A percentile compares a stretch with the other conserved stretches of the same genome.
Evolutionary conservation across 106 monocot species (phyloP).

Genomic region (Phalaenopsis equestris): DNA sequence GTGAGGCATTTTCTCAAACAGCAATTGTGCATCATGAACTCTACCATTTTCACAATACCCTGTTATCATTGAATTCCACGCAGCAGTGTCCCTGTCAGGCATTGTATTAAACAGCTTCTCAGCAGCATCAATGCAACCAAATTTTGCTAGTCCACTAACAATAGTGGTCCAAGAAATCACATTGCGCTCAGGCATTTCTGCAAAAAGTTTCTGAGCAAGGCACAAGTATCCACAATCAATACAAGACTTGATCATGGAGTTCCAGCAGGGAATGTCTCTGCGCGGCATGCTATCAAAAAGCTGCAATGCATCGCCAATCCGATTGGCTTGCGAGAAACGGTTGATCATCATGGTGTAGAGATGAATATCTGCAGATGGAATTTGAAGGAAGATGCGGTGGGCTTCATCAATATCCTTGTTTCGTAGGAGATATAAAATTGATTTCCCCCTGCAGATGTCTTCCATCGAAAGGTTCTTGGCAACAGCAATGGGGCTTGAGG

Average conservation of each 20-base stretch:
- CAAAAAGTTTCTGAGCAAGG: slow-evolving; percentile 41
- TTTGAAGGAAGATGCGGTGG: slow-evolving; percentile 31
- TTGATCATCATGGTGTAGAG: slow-evolving; percentile 77
- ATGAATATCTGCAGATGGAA: slow-evolving; percentile 30
- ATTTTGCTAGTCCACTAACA: slow-evolving; percentile 41
- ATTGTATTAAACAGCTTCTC: slow-evolving; percentile 47
- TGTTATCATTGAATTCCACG: slow-evolving; percentile 87
- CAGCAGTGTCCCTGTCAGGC: slow-evolving; percentile 57
- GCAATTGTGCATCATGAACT: slow-evolving; percentile 24
- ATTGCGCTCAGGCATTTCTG: slow-evolving; percentile 59
- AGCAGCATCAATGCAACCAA: slow-evolving; percentile 34
- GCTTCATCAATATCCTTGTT: slow-evolving; percentile 41
- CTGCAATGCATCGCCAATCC: slow-evolving; percentile 39
- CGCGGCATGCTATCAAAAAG: slow-evolving; percentile 61
- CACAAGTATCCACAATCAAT: slow-evolving; percentile 35
- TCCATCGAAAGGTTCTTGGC: background rate
- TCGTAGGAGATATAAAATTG: slow-evolving; percentile 25
- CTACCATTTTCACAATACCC: slow-evolving; percentile 48
- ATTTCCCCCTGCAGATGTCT: slow-evolving; percentile 9
- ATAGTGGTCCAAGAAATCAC: slow-evolving; percentile 83
- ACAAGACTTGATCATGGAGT: slow-evolving; percentile 60
- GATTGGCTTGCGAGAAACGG: slow-evolving; percentile 26
- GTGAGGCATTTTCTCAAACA: slow-evolving; percentile 51
- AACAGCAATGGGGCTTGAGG: background rate
- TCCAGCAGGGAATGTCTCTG: slow-evolving; percentile 50